These are phyloP conservation scores for Backusella luteola DNA, from an alignment of 192 early-diverging fungal species.

Conservation along the genomic window DNA sequence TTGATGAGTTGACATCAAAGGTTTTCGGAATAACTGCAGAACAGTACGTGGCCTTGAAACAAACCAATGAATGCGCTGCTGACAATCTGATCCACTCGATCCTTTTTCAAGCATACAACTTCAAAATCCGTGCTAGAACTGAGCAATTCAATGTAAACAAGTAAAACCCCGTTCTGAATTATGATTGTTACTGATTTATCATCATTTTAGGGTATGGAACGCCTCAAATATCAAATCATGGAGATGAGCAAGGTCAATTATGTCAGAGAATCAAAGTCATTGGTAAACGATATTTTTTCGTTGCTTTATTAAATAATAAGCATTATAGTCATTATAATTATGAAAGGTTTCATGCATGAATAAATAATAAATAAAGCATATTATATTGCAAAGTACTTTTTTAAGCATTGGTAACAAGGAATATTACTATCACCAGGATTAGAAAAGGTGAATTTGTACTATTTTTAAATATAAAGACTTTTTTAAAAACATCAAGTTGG, in stretches of 20 bases:
- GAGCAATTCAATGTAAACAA: conserved; percentile 75
- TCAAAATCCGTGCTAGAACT: conserved; percentile 76
- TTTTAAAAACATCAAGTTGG: too few relatives aligned
- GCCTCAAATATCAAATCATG: conserved; percentile 50
- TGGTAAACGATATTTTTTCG: conserved; percentile 27
- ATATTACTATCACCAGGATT: too few relatives aligned
- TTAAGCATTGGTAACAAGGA: too few relatives aligned
- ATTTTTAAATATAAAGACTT: too few relatives aligned
- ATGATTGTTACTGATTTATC: background rate
- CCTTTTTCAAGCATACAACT: conserved; percentile 65
- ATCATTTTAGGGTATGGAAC: conserved; percentile 41
- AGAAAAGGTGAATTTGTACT: too few relatives aligned
- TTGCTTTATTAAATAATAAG: background rate
- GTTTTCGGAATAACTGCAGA: conserved; percentile 72
- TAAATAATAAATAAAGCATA: too few relatives aligned
- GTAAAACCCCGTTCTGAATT: background rate
- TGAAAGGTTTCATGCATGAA: too few relatives aligned
- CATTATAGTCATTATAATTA: too few relatives aligned
- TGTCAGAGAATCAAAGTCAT: conserved; percentile 44
- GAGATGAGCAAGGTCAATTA: conserved; percentile 53
- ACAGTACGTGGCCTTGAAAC: conserved; percentile 63
- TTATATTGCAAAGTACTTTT: too few relatives aligned
- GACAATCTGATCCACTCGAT: conserved; percentile 51
- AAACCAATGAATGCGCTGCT: conserved; percentile 11
- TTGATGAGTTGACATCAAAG: conserved; percentile 75